phyloP scores from a whole-genome alignment of 164 flowering plant genomes.

The Vitis amurensis region DNA sequence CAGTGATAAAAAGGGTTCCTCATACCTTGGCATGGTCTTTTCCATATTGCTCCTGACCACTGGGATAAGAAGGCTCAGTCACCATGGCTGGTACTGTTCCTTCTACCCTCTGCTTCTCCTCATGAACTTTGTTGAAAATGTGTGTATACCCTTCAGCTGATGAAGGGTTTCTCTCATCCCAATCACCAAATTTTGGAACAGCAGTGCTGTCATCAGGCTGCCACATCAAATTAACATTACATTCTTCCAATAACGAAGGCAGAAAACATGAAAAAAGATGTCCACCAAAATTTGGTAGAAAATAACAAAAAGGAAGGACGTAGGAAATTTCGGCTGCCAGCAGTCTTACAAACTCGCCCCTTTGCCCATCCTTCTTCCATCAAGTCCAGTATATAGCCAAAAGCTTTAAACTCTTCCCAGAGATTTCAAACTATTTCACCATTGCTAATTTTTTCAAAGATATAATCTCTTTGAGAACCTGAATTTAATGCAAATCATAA shows the following conservation, averaged over 20 bases:
- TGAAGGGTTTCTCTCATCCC: conserved; percentile 42
- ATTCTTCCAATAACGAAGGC: not conserved
- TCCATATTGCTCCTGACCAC: conserved; percentile 10
- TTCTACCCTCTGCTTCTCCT: conserved; percentile 30
- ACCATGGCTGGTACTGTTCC: conserved; percentile 23
- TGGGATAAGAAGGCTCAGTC: conserved; percentile 12
- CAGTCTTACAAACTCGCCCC: too few relatives aligned
- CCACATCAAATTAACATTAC: not conserved
- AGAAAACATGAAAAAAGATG: not conserved
- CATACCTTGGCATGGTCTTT: conserved; percentile 16
- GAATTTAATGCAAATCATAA: not conserved
- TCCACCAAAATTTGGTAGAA: not conserved
- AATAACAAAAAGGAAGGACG: not conserved
- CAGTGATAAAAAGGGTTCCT: too few relatives aligned
- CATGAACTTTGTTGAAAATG: conserved; percentile 32
- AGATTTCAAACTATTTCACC: too few relatives aligned
- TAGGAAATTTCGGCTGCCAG: not conserved
- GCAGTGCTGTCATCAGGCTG: conserved; percentile 33
- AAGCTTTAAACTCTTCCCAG: not conserved
- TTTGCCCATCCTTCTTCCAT: not conserved
- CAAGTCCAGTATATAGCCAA: not conserved
- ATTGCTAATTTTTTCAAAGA: too few relatives aligned
- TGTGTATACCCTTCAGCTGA: conserved; percentile 36
- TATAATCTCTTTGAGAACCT: too few relatives aligned
- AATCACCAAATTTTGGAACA: conserved; percentile 48